phyloP scores from a whole-genome alignment of 768 basidiomycete genomes.

The Coprinopsis marcescibilis region DNA sequence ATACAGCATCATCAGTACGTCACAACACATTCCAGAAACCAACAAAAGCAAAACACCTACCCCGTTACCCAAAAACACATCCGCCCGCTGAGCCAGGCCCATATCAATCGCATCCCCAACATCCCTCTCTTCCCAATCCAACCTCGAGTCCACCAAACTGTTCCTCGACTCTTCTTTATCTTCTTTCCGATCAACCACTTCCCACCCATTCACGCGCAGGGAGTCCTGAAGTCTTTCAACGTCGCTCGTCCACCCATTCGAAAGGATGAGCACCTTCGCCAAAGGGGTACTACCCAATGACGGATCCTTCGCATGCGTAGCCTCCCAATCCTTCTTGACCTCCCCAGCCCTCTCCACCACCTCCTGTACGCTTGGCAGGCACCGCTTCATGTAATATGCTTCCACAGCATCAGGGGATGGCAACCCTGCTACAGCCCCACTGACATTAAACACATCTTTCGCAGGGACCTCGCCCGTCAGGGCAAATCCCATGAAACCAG shows the following conservation, averaged over 20 bases:
- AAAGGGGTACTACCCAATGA: constrained; percentile 6
- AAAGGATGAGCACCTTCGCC: constrained; percentile 40
- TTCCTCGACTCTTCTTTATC: constrained; percentile 25
- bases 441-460: constrained; percentile 3
- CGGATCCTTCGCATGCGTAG: not conserved
- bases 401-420: not conserved
- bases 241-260: constrained; percentile 45
- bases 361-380: constrained; percentile 36
- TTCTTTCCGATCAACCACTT: constrained; percentile 19
- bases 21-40: constrained; percentile 5
- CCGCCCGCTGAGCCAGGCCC: constrained; percentile 51
- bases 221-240: constrained; percentile 31
- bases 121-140: constrained; percentile 41
- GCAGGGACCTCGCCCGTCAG: constrained; percentile 36
- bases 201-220: constrained; percentile 44
- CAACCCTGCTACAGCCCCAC: not conserved
- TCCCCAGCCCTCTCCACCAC: constrained; percentile 32
- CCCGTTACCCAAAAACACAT: constrained; percentile 59
- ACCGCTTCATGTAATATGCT: constrained; percentile 35
- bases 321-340: constrained; percentile 27
- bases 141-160: constrained; percentile 25
- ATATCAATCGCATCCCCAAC: constrained; percentile 55
- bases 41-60: constrained; percentile 28
- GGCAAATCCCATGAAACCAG: constrained; percentile 47
- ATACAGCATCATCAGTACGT: constrained; percentile 10